Evolutionary conservation across 1,284 basidiomycete species (phyloP), one percentile per base, ranked within the genome.

Genomic region (Somion occarium): DNA sequence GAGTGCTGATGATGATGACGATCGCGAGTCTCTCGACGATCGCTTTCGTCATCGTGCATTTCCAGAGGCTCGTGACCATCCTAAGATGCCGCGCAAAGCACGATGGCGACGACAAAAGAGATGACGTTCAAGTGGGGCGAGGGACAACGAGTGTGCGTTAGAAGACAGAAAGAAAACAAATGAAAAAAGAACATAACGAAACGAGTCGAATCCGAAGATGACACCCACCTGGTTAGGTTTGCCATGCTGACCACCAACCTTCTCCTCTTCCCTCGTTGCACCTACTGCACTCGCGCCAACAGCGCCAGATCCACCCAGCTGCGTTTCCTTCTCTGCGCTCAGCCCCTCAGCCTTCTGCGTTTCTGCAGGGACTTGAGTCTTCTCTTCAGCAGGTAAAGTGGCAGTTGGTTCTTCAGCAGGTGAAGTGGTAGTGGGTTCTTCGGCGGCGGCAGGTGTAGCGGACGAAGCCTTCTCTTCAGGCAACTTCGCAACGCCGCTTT

Each of bases 401-500:
- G 34, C n/a, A n/a, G n/a, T 37, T 37, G 38, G 38, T 18, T 5
- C 3, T 5, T 15, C 3, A 18, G 38, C 20, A 18, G 4, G n/a
- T 39, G 38, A 39, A 20, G 20, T 15, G n/a, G 13, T 15, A 37
- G 38, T 39, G 38, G 38, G 38, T 39, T 39, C n/a, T n/a, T n/a
- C n/a, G n/a, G n/a, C n/a, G n/a, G n/a, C n/a, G 42, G 18, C 20
- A 23, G 19, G 42, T 13, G 19, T 23, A 24, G 38, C 38, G 38
- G 23, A 4, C 12, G n/a, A n/a, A n/a, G 44, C 44, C 13, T 37
- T n/a, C 48, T 71, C 73, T 3, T 74, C 69, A 1, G 77, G 73
- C 3, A 74, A 62, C 49, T 69, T 61, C 11, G 73, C 66, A 9
- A 75, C 73, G 5, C 68, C 69, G 4, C 59, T 53, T 54, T 75